Evolutionary conservation across 257 asterid species (phyloP).

Genomic region (Agastache rugosa): DNA sequence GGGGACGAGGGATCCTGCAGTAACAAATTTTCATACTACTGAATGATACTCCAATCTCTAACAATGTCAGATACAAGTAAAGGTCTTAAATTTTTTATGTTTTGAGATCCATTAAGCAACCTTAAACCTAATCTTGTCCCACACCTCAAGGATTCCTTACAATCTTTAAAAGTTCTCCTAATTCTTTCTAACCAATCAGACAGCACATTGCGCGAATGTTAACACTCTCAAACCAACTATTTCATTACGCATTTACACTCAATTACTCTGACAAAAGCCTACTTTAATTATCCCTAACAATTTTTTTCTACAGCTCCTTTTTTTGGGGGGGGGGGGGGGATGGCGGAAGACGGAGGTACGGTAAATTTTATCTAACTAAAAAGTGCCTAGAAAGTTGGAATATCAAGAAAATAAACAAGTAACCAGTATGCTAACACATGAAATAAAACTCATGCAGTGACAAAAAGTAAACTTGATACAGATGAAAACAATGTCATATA

Average conservation of each 20-base stretch:
- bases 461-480: conserved; percentile 12
- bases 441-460: neutral
- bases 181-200: neutral
- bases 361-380: too few species aligned
- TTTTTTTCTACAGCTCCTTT: too few species aligned
- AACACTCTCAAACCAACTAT: neutral
- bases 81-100: neutral
- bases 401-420: too few species aligned
- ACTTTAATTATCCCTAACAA: too few species aligned
- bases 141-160: neutral
- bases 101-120: neutral
- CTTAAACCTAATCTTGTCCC: neutral
- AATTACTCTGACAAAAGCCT: too few species aligned
- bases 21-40: neutral
- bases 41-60: conserved; percentile 9
- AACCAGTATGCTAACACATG: neutral
- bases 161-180: neutral
- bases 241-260: too few species aligned
- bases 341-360: too few species aligned
- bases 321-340: too few species aligned
- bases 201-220: neutral
- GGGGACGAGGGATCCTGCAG: neutral
- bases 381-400: too few species aligned
- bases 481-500: neutral
- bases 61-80: neutral